phyloP scores from a whole-genome alignment of 1,139 yeast species.

The Hansenula anomala region DNA sequence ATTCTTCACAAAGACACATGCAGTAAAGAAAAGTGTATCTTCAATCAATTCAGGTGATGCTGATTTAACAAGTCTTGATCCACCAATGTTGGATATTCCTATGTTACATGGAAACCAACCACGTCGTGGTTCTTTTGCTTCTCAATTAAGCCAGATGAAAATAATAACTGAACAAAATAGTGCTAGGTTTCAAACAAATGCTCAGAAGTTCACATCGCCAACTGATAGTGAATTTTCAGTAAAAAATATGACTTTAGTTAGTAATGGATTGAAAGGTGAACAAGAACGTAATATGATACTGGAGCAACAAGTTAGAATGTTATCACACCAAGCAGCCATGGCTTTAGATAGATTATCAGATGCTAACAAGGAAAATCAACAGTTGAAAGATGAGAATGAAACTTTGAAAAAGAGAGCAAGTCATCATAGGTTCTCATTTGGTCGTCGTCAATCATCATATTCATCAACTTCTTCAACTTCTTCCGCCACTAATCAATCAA shows the following conservation, averaged over 20 bases:
- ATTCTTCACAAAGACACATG: constrained; percentile 9
- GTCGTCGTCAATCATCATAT: constrained; percentile 9
- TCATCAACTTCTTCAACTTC: constrained; percentile 7
- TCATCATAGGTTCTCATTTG: constrained; percentile 5
- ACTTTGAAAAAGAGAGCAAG: constrained; percentile 12
- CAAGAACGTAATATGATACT: constrained; percentile 17
- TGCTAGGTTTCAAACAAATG: constrained; percentile 8
- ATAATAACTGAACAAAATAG: constrained; percentile 6
- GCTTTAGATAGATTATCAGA: constrained; percentile 24
- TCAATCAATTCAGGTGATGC: constrained; percentile 2
- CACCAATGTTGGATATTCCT: constrained; percentile 9
- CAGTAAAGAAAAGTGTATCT: constrained; percentile 3
- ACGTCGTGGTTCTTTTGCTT: constrained; percentile 1
- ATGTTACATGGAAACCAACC: neutral
- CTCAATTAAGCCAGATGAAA: constrained; percentile 3
- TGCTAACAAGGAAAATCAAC: constrained; percentile 24
- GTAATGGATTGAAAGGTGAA: constrained; percentile 17
- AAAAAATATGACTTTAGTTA: constrained; percentile 8
- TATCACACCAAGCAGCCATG: constrained; percentile 26
- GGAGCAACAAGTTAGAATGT: constrained; percentile 17
- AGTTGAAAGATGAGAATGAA: constrained; percentile 24
- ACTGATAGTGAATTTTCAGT: constrained; percentile 8
- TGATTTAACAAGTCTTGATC: constrained; percentile 19
- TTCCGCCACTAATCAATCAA: neutral
- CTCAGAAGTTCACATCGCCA: constrained; percentile 5